A percentile compares a stretch with the other conserved stretches of the same genome.
These are phyloP conservation scores for Spizellomyces sp. DNA, from an alignment of 192 early-diverging fungal species.

Conservation along the genomic window DNA sequence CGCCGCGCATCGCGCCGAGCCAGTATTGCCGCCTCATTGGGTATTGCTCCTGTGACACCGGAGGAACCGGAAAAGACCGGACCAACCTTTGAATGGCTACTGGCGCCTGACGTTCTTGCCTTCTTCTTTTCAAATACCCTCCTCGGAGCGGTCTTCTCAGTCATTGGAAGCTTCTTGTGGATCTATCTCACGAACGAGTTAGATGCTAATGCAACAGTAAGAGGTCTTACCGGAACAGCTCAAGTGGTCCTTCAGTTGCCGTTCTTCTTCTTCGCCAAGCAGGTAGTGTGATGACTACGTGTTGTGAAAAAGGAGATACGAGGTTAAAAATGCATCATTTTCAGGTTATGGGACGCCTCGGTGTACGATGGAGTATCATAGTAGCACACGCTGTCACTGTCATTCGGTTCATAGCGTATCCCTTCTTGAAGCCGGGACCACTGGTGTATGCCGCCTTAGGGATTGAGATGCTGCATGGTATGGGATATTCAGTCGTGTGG, in stretches of 20 bases:
- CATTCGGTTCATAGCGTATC: constrained; percentile 15
- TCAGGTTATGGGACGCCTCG: constrained; percentile 24
- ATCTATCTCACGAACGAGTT: constrained; percentile 29
- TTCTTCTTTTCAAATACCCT: constrained; percentile 29
- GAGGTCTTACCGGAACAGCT: constrained; percentile 28
- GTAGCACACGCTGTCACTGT: constrained; percentile 25
- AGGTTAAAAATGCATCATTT: neutral
- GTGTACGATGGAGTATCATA: constrained; percentile 23
- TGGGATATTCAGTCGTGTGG: neutral
- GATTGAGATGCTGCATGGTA: constrained; percentile 30
- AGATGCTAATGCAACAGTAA: constrained; percentile 25
- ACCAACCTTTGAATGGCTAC: constrained; percentile 28
- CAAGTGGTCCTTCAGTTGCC: constrained; percentile 35
- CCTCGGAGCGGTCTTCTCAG: constrained; percentile 26
- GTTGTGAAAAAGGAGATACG: neutral
- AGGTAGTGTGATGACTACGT: constrained; percentile 5
- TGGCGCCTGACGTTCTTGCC: constrained; percentile 26
- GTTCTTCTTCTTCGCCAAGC: constrained; percentile 37
- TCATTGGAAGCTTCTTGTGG: constrained; percentile 28
- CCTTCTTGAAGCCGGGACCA: constrained; percentile 27
- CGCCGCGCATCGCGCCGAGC: constrained; percentile 25
- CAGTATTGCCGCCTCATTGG: constrained; percentile 16
- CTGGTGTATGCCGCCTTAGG: constrained; percentile 12
- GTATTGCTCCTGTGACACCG: constrained; percentile 11
- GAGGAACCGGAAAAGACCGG: neutral